Evolutionary conservation across 306 rosid genomes (phyloP).

Genomic region (Medicago lupulina): DNA sequence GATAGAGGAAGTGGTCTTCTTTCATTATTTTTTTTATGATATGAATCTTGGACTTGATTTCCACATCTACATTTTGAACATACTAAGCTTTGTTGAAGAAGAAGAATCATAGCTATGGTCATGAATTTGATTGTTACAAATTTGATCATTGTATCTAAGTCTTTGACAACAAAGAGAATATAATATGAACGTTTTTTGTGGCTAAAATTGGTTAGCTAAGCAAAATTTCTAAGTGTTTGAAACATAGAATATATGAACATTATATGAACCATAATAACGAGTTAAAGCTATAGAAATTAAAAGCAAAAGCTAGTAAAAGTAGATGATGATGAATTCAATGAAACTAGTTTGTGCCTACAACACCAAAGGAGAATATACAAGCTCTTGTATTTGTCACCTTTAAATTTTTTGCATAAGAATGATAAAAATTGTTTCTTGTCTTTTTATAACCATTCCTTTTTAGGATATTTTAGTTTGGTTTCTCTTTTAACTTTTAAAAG

Average conservation of each 20-base stretch:
- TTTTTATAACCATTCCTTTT: neutral
- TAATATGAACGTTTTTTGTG: neutral
- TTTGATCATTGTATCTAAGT: conserved; percentile 27
- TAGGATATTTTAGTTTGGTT: neutral
- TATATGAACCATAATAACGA: conserved; percentile 1
- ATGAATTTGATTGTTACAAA: conserved; percentile 36
- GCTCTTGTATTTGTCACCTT: conserved; percentile 6
- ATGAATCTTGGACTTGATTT: conserved; percentile 5
- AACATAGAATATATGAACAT: neutral
- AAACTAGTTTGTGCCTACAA: neutral
- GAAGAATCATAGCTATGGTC: conserved; percentile 18
- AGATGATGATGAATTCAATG: conserved; percentile 6
- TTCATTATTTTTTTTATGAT: conserved; percentile 30
- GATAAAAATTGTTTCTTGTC: neutral
- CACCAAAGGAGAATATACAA: neutral
- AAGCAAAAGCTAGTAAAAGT: conserved; percentile 15
- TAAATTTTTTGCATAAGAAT: conserved; percentile 4
- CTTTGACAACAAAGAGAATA: neutral
- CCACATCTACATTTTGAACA: conserved; percentile 42
- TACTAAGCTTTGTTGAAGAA: conserved; percentile 39
- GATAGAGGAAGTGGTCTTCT: no score
- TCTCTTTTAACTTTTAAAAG: neutral
- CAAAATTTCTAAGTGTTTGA: neutral
- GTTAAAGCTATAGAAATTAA: conserved; percentile 1
- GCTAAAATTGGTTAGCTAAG: conserved; percentile 2